Evolutionary conservation across 1,284 basidiomycete species (phyloP), one percentile per base, ranked within the genome.

Genomic region (Ceratobasidium papillatum): DNA sequence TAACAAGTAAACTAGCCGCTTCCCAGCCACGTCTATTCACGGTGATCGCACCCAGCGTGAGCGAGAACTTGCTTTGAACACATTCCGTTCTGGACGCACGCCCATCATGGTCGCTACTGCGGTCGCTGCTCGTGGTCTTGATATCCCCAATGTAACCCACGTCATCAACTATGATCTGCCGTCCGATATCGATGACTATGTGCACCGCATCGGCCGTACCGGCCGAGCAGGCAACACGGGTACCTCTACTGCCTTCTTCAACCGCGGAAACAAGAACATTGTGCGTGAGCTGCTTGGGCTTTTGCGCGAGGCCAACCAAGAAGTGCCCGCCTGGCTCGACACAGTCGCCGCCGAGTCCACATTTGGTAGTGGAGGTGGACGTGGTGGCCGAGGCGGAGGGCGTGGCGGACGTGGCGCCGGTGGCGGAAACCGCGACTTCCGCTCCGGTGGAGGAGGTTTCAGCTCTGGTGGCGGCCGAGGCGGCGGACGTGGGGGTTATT

Each of bases 171-270:
- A 98, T 84, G 98, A 99, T 83, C 86, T 99, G n/a, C 97, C 97
- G 22, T 94, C 93, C 77, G 97, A 99, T 84, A 97, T 99, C 77
- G 97, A 99, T 81, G 98, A 98, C 83, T 98, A 98, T 83, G 96
- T 98, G 63, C 96, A 98, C 83, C 94, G 96, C 81, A 98, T 98
- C 81, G 97, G 97, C 87, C 95, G 97, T 88, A 99, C 98, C 25
- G 97, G 98, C 74, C 96, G 97, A 90, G 98, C 98, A 17, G 97
- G 97, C 78, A 99, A 99, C 87, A 94, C 91, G n/a, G 97, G 97
- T 86, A 89, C 92, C 77, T 92, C 94, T 43, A 99, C 95, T 19
- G 94, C 94, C 3, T 96, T 97, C 86, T 96, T 95, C 89, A 97
- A 97, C 84, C 89, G 94, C 43, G 91, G 90, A 76, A 97, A 96